phyloP scores from a whole-genome alignment of 768 basidiomycete genomes.

The Suillus placidus region DNA sequence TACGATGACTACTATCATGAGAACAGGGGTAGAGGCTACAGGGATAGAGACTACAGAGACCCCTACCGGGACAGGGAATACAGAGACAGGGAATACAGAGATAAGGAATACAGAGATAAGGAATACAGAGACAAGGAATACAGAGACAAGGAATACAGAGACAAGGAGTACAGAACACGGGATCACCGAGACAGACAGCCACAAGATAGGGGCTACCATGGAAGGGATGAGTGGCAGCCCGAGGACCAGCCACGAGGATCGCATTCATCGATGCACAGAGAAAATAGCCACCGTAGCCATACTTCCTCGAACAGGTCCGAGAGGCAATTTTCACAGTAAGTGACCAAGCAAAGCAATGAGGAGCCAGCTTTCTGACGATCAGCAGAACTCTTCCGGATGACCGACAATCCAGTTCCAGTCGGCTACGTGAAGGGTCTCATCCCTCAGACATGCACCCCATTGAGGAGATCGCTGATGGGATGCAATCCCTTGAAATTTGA shows the following conservation, averaged over 20 bases:
- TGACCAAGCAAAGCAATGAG: not conserved
- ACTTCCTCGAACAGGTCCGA: slow-evolving; percentile 18
- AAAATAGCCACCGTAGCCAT: slow-evolving; percentile 23
- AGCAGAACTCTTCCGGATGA: slow-evolving; percentile 29
- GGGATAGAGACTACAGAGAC: slow-evolving; percentile 26
- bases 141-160: slow-evolving; percentile 3
- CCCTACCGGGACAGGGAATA: slow-evolving; percentile 19
- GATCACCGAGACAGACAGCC: slow-evolving; percentile 3
- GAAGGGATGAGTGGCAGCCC: slow-evolving; percentile 4
- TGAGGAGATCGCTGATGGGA: slow-evolving; percentile 25
- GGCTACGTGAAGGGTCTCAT: slow-evolving; percentile 23
- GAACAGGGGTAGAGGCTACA: slow-evolving; percentile 22
- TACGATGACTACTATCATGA: slow-evolving; percentile 24
- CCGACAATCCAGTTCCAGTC: slow-evolving; percentile 22
- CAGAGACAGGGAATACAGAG: slow-evolving; percentile 24
- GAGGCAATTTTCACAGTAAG: slow-evolving; percentile 26
- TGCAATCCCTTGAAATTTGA: slow-evolving; percentile 30
- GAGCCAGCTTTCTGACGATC: not conserved
- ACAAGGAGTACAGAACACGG: not conserved
- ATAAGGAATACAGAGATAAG: slow-evolving; percentile 19
- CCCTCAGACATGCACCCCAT: slow-evolving; percentile 16
- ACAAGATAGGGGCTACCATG: not conserved
- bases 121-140: slow-evolving; percentile 19
- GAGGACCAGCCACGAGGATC: slow-evolving; percentile 23
- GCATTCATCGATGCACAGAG: slow-evolving; percentile 20